Conservation (phyloP, 495 filamentous ascomycete genomes). For the Rhypophila decipiens region DNA sequence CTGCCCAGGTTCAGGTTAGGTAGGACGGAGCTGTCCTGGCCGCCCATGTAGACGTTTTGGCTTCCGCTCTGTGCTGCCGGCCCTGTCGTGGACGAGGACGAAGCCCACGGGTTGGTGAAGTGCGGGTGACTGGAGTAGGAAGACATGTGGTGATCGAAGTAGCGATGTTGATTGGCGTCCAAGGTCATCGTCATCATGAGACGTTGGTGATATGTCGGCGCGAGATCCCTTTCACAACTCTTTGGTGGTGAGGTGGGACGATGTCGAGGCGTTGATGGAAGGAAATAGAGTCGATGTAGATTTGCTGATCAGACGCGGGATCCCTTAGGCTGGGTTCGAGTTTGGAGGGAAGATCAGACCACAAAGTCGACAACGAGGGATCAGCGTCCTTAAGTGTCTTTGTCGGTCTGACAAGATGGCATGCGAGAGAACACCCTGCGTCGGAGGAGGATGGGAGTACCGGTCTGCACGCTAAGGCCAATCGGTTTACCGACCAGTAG, state of each 20-base stretch:
- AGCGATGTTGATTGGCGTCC: slow-evolving; percentile 73
- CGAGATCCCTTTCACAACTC: background rate
- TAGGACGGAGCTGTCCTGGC: slow-evolving; percentile 23
- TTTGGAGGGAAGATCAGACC: slow-evolving; percentile 35
- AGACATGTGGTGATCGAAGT: slow-evolving; percentile 72
- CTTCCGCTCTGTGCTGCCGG: slow-evolving; percentile 26
- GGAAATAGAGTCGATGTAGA: slow-evolving; percentile 22
- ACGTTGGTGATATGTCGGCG: background rate
- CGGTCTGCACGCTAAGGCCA: slow-evolving; percentile 24
- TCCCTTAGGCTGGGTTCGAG: slow-evolving; percentile 30
- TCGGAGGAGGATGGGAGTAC: slow-evolving; percentile 12
- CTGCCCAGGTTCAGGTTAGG: slow-evolving; percentile 39
- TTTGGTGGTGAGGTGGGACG: slow-evolving; percentile 17
- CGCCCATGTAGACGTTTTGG: slow-evolving; percentile 50
- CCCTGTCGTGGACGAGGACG: slow-evolving; percentile 30
- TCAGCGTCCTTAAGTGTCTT: slow-evolving; percentile 73
- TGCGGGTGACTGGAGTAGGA: slow-evolving; percentile 61
- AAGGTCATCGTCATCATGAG: slow-evolving; percentile 77
- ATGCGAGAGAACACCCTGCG: slow-evolving; percentile 28
- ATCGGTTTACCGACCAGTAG: slow-evolving; percentile 32
- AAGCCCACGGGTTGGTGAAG: slow-evolving; percentile 89
- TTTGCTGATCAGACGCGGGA: slow-evolving; percentile 48
- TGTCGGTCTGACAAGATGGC: slow-evolving; percentile 33
- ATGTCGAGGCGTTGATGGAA: slow-evolving; percentile 14
- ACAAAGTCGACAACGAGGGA: slow-evolving; percentile 50